Percentiles rank a stretch among this genome's conserved stretches.
Evolutionary conservation across 179 eudicot genomes (phyloP).

Genomic region (Silene noctiflora): DNA sequence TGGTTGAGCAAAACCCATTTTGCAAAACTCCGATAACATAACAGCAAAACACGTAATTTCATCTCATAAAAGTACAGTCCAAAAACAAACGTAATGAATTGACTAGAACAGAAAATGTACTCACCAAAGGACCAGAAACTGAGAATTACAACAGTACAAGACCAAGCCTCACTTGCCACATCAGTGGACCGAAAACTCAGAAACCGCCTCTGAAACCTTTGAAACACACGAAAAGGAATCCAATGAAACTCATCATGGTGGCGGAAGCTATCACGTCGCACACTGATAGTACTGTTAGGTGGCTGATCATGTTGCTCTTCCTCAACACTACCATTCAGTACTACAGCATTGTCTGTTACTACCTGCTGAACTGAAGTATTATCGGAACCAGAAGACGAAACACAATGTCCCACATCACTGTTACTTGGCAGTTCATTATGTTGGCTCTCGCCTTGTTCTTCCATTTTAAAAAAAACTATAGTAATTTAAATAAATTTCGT

Average conservation of each 20-base stretch:
- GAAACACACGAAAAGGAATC: slow-evolving; percentile 12
- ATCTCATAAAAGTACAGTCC: too few species aligned
- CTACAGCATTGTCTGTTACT: slow-evolving; percentile 30
- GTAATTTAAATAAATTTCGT: neutral
- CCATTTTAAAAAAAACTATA: slow-evolving; percentile 24
- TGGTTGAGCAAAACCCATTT: too few species aligned
- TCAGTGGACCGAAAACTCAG: slow-evolving; percentile 18
- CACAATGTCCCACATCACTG: slow-evolving; percentile 10
- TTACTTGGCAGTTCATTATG: neutral
- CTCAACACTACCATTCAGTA: neutral
- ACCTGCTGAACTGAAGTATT: slow-evolving; percentile 12
- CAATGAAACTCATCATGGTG: neutral
- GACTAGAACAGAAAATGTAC: slow-evolving; percentile 1
- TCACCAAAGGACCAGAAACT: slow-evolving; percentile 57
- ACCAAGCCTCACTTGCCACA: slow-evolving; percentile 38
- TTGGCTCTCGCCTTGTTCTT: slow-evolving; percentile 20
- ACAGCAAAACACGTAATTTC: too few species aligned
- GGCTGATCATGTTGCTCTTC: slow-evolving; percentile 19
- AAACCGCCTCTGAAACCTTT: slow-evolving; percentile 23
- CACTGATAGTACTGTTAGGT: slow-evolving; percentile 2
- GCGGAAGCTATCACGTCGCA: neutral
- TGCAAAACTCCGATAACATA: too few species aligned
- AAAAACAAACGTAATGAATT: neutral
- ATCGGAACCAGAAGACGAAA: slow-evolving; percentile 17
- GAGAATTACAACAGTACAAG: slow-evolving; percentile 40